Conservation (phyloP, 2,329 filamentous ascomycete genomes). For the Botrytis fabae region DNA sequence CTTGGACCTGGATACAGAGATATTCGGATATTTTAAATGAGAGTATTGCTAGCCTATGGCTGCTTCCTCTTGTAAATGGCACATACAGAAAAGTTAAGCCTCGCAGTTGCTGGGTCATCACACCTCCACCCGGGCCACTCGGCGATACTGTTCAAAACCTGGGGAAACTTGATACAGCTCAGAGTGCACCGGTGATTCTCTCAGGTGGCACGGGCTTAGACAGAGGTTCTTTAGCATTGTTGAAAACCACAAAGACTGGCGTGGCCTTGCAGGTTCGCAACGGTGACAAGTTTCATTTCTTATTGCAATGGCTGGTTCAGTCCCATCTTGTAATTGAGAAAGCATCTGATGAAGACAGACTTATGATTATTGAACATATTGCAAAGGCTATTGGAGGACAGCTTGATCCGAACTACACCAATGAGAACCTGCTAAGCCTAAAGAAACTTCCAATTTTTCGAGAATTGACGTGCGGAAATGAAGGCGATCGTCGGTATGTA, state of each 20-base stretch:
- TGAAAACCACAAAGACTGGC: conserved; percentile 7
- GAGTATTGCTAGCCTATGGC: conserved; percentile 33
- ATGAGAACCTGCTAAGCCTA: neutral
- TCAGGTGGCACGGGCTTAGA: neutral
- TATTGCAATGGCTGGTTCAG: conserved; percentile 1
- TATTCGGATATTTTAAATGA: conserved; percentile 25
- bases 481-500: neutral
- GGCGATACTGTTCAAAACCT: conserved; percentile 10
- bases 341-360: neutral
- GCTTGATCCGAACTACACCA: neutral
- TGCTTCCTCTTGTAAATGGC: conserved; percentile 35
- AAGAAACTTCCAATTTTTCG: conserved; percentile 14
- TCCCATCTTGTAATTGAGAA: neutral
- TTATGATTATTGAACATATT: conserved; percentile 16
- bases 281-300: neutral
- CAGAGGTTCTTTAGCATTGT: neutral
- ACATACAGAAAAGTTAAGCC: conserved; percentile 32
- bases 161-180: neutral
- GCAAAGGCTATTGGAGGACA: neutral
- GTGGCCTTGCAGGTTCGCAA: neutral
- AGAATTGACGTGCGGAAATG: neutral
- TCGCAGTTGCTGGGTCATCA: neutral
- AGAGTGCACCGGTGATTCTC: neutral
- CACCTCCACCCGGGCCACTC: neutral
- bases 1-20: conserved; percentile 30